These are phyloP conservation scores for Oidium heveae DNA, from an alignment of 2,329 filamentous ascomycete genomes.

Conservation along the genomic window DNA sequence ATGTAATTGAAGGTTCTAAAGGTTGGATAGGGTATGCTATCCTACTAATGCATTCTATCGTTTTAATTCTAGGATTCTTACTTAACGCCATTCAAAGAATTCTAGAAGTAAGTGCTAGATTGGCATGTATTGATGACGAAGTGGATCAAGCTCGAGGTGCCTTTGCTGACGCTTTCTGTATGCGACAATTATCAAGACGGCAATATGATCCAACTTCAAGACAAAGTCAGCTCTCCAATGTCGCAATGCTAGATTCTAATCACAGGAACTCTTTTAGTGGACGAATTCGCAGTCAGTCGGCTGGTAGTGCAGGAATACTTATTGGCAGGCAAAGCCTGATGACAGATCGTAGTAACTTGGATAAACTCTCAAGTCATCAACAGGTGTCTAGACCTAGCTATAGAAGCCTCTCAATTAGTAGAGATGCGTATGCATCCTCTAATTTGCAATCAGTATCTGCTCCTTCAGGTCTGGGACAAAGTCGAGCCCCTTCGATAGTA, in stretches of 20 bases:
- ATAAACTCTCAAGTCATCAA: conserved; percentile 21
- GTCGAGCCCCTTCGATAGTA: conserved; percentile 18
- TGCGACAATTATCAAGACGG: conserved; percentile 63
- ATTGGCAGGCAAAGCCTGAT: conserved; percentile 28
- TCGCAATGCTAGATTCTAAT: conserved; percentile 52
- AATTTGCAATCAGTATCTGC: conserved; percentile 27
- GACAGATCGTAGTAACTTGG: conserved; percentile 22
- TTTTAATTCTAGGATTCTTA: conserved; percentile 78
- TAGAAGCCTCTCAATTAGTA: conserved; percentile 44
- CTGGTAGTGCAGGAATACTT: conserved; percentile 32
- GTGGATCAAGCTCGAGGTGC: conserved; percentile 56
- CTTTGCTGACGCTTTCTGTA: conserved; percentile 71
- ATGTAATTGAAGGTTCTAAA: conserved; percentile 52
- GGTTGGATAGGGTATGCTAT: conserved; percentile 94
- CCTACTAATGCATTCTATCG: conserved; percentile 58
- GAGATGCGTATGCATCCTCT: conserved; percentile 46
- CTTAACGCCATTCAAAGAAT: conserved; percentile 77
- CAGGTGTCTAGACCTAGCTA: conserved; percentile 29
- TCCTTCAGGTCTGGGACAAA: conserved; percentile 7
- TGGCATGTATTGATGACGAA: conserved; percentile 62
- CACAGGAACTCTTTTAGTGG: conserved; percentile 37
- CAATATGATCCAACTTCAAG: conserved; percentile 39
- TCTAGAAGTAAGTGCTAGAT: conserved; percentile 62
- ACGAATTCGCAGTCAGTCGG: conserved; percentile 33
- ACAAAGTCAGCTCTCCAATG: conserved; percentile 59